Percentiles rank a stretch among this genome's conserved stretches.
Conservation (phyloP, 257 asterid species). For the Coffea eugenioides region DNA sequence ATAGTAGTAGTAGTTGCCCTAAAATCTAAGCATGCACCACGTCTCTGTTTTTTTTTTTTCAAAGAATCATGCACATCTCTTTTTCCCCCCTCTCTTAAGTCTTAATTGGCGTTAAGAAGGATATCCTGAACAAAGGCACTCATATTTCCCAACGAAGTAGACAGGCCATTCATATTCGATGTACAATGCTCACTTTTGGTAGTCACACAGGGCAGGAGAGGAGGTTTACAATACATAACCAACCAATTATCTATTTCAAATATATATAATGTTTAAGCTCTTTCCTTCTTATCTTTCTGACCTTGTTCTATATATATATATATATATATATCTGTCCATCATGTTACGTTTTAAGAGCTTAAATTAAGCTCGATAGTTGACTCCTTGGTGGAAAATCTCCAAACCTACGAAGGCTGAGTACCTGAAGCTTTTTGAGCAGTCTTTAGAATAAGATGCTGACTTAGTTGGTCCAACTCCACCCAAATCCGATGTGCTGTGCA, state of each 20-base stretch:
- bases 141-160: no score
- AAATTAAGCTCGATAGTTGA: neutral
- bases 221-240: neutral
- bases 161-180: no score
- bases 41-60: no score
- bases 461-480: constrained; percentile 33
- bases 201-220: neutral
- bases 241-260: neutral
- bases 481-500: neutral
- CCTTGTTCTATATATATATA: no score
- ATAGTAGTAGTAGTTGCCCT: no score
- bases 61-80: no score
- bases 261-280: no score
- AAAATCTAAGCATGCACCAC: no score
- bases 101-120: no score
- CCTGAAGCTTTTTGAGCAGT: neutral
- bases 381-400: neutral
- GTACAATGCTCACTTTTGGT: neutral
- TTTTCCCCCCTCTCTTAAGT: no score
- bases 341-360: neutral
- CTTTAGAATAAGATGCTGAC: neutral
- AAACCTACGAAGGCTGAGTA: neutral
- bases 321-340: neutral
- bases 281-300: no score
- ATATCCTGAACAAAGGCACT: no score